A percentile compares a stretch with the other conserved stretches of the same genome.
Conservation (phyloP, 306 rosid genomes). For the Medicago ruthenica region DNA sequence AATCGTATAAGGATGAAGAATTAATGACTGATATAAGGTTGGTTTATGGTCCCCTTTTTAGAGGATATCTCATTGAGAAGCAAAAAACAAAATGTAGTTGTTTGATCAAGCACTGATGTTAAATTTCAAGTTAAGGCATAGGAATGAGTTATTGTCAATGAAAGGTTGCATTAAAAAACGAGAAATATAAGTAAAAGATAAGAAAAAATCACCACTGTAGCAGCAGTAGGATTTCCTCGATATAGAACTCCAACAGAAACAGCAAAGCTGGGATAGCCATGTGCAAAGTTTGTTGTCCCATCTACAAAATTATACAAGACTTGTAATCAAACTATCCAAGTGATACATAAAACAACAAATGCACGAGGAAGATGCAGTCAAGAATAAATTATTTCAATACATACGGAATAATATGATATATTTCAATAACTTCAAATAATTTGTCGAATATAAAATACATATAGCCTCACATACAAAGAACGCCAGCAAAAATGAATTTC, state of each 20-base stretch:
- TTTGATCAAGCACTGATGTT: not conserved
- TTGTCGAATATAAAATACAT: not conserved
- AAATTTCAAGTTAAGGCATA: not conserved
- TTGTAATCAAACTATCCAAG: constrained; percentile 41
- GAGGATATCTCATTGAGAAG: not conserved
- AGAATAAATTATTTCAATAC: not conserved
- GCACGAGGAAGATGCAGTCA: not conserved
- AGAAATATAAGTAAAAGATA: constrained; percentile 37
- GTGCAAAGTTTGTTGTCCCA: constrained; percentile 98
- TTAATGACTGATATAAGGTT: not conserved
- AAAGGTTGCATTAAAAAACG: not conserved
- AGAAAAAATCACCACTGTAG: constrained; percentile 71
- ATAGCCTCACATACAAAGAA: not conserved
- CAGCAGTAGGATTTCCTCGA: constrained; percentile 93
- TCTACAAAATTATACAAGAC: constrained; percentile 55
- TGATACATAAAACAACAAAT: constrained; percentile 28
- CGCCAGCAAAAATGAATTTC: constrained; percentile 4
- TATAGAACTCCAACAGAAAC: constrained; percentile 92
- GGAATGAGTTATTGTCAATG: not conserved
- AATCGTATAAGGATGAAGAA: not conserved
- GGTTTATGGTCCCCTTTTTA: not conserved
- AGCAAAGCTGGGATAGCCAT: constrained; percentile 91
- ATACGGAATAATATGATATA: not conserved
- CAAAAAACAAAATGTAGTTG: not conserved
- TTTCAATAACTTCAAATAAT: not conserved